Conservation (phyloP, 2,329 filamentous ascomycete species). For the Stagonosporopsis chrysanthemi region DNA sequence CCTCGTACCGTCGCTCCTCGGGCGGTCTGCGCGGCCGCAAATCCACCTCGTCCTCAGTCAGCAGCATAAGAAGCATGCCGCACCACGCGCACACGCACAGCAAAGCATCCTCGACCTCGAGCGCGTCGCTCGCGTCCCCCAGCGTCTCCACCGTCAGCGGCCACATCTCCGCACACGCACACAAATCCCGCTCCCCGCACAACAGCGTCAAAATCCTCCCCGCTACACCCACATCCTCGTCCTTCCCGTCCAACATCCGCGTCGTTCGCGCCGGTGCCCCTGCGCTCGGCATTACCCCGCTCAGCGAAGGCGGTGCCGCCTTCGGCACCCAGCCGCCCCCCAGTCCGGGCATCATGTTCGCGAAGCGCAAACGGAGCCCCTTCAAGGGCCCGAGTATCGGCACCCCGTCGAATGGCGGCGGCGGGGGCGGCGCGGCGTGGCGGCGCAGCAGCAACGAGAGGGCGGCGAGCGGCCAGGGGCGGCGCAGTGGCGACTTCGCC, state of each 20-base stretch:
- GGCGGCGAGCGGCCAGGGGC: constrained; percentile 68
- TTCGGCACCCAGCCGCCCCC: constrained; percentile 65
- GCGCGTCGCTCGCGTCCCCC: constrained; percentile 66
- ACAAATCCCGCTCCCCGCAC: constrained; percentile 74
- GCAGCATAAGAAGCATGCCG: constrained; percentile 83
- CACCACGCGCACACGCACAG: constrained; percentile 84
- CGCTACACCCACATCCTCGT: constrained; percentile 75
- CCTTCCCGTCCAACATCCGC: constrained; percentile 86
- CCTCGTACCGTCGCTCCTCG: constrained; percentile 82
- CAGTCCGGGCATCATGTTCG: constrained; percentile 72
- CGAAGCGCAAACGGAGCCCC: constrained; percentile 79
- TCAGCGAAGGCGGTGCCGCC: constrained; percentile 53
- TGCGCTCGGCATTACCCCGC: constrained; percentile 24
- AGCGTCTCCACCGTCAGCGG: constrained; percentile 60
- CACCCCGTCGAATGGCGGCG: not conserved
- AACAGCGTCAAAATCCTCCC: constrained; percentile 92
- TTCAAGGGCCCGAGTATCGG: constrained; percentile 79
- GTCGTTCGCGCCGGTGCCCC: constrained; percentile 69
- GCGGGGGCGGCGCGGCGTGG: constrained; percentile 27
- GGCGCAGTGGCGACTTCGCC: constrained; percentile 73
- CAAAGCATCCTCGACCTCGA: constrained; percentile 93
- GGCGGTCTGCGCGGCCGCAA: constrained; percentile 87
- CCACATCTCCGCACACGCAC: constrained; percentile 69
- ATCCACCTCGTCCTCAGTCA: constrained; percentile 94
- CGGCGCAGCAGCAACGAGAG: constrained; percentile 20